Conservation (phyloP, 208 protist genomes). For the Zelonia costaricensis region DNA sequence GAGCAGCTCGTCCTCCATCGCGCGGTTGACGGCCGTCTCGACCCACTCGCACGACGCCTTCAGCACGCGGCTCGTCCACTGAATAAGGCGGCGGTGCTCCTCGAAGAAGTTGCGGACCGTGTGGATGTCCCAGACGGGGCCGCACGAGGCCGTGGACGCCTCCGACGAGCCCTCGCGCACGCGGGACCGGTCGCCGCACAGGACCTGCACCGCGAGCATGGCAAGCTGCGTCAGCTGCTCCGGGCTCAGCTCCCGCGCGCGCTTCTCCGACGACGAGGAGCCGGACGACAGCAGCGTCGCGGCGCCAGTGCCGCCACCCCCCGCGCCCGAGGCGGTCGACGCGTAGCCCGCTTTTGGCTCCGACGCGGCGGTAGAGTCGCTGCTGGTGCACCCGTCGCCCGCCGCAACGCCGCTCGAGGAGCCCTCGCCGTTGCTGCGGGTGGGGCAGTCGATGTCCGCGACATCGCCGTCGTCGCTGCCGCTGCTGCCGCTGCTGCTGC, state of each 20-base stretch:
- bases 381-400: no score
- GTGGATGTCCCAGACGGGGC: slow-evolving; percentile 37
- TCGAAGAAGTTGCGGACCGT: slow-evolving; percentile 29
- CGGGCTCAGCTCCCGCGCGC: not conserved
- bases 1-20: slow-evolving; percentile 19
- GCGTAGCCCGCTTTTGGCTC: no score
- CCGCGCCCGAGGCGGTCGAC: not conserved
- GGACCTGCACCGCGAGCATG: slow-evolving; percentile 24
- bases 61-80: slow-evolving; percentile 12
- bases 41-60: slow-evolving; percentile 31
- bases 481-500: not conserved
- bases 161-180: slow-evolving; percentile 34
- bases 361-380: not conserved
- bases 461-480: no score
- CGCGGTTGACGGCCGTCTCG: slow-evolving; percentile 22
- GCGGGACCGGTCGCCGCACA: slow-evolving; percentile 31
- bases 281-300: not conserved
- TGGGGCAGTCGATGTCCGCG: no score
- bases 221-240: slow-evolving; percentile 16
- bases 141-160: slow-evolving; percentile 24
- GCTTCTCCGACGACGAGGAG: not conserved
- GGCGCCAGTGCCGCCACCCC: slow-evolving; percentile 2
- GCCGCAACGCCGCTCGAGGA: no score
- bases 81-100: slow-evolving; percentile 21
- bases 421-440: no score